Evolutionary conservation across 148 eudicot genomes (phyloP).

Genomic region (Rhododendron henanense): DNA sequence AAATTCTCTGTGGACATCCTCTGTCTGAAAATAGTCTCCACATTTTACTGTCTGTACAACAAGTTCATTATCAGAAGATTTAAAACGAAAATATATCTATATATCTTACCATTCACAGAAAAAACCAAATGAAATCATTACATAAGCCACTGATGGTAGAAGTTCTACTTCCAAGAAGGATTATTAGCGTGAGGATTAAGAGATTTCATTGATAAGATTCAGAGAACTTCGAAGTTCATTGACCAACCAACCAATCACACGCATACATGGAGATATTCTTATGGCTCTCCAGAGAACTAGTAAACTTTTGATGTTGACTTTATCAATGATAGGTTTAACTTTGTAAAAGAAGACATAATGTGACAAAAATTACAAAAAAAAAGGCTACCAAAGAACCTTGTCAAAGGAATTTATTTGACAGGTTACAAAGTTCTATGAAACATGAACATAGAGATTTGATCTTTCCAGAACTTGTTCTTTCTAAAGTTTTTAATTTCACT

Average conservation of each 20-base stretch:
- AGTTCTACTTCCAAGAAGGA: background rate
- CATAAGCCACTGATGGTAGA: background rate
- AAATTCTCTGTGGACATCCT: slow-evolving; percentile 80
- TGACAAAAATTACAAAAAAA: no score
- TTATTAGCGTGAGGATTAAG: background rate
- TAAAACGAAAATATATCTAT: background rate
- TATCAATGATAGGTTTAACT: background rate
- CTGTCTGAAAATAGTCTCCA: slow-evolving; percentile 89
- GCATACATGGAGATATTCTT: background rate
- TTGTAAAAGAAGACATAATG: background rate
- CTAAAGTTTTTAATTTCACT: no score
- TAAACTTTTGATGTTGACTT: background rate
- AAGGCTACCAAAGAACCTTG: background rate
- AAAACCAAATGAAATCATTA: background rate
- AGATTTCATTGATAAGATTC: background rate
- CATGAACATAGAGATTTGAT: background rate
- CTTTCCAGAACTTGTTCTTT: background rate
- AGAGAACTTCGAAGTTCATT: background rate
- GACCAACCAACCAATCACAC: background rate
- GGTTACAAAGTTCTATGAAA: background rate
- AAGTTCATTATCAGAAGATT: slow-evolving; percentile 4
- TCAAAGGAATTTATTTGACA: background rate
- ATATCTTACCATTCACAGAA: background rate
- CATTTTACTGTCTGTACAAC: slow-evolving; percentile 72
- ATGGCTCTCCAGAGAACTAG: background rate